Evolutionary conservation across 208 protist species (phyloP).

Genomic region (Trypanosoma platydactyli): DNA sequence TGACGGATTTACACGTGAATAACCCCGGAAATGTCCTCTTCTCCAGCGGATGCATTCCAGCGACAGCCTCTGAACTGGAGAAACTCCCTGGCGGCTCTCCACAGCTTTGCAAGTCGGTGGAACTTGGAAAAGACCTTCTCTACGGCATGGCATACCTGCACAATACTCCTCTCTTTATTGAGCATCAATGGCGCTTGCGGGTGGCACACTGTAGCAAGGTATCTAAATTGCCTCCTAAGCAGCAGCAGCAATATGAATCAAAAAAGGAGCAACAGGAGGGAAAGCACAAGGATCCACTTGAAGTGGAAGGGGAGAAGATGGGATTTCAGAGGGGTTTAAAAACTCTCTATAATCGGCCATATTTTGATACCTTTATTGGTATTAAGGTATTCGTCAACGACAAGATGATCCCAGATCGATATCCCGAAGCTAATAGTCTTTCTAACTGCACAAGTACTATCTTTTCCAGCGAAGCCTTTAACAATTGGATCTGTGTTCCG

Average conservation of each 20-base stretch:
- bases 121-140: constrained; percentile 57
- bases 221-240: constrained; percentile 13
- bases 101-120: constrained; percentile 29
- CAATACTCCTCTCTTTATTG: constrained; percentile 65
- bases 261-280: neutral
- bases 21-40: constrained; percentile 66
- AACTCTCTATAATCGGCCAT: constrained; percentile 55
- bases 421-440: constrained; percentile 43
- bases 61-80: constrained; percentile 38
- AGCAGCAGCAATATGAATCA: neutral
- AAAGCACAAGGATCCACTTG: neutral
- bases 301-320: neutral
- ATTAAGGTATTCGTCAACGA: constrained; percentile 65
- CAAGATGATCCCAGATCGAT: constrained; percentile 68
- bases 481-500: constrained; percentile 62
- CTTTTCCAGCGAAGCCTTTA: constrained; percentile 49
- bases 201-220: constrained; percentile 49
- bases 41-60: constrained; percentile 43
- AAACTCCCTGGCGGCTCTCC: constrained; percentile 41
- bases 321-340: constrained; percentile 21
- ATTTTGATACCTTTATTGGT: constrained; percentile 58
- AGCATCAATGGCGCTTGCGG: constrained; percentile 71
- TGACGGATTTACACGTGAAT: constrained; percentile 53
- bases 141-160: constrained; percentile 79
- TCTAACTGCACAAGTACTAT: constrained; percentile 71